Base-by-base conservation (phyloP, 148 eudicot genomes). In the Camellia granthamiana region DNA sequence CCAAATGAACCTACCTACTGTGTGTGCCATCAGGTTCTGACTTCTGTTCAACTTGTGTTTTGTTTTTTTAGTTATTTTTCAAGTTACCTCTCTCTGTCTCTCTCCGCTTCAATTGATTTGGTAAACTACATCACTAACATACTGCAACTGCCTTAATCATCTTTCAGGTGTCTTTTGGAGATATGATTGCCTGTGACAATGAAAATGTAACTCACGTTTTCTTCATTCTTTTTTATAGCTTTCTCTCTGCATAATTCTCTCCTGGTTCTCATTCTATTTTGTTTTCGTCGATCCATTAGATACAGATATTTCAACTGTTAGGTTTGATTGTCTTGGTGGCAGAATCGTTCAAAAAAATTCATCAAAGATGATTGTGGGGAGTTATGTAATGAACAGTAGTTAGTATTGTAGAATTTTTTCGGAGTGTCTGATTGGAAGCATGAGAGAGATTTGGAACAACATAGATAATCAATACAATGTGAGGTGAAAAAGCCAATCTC, bases 121-220 rank as follows among this genome's bases (percentile, higher is more conserved):
- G 66, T 30, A 18, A 74, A 67, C 19, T n/a, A 16, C n/a, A 52
- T 43, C 23, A 77, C 46, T 77, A 52, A 66, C 62, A 52, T 74
- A 5, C 30, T 75, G 60, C 12, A 21, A 63, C 14, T 54, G 14
- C 70, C 75, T 65, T 63, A 12, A 66, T 80, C 46, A 66, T 80
- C 46, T 83, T 78, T 77, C 90, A 95, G 98, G 98, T 96, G 69
- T 94, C 97, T 64, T 96, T 91, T 81, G 99, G 99, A 72, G 99
- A 96, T 86, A 96, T 96, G 99, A 93, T 96, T 87, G 99, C 99
- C 61, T 96, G 99, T 80, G 99, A 96, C 92, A 96, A 96, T 78
- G 99, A 96, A 86, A 87, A 89, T 85, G 98, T 92, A 84, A 92
- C 88, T 82, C 83, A 64, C 56, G 18, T 43, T 61, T 43, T 43